phyloP scores from a whole-genome alignment of 2,329 filamentous ascomycete genomes.

The Alternaria burnsii region DNA sequence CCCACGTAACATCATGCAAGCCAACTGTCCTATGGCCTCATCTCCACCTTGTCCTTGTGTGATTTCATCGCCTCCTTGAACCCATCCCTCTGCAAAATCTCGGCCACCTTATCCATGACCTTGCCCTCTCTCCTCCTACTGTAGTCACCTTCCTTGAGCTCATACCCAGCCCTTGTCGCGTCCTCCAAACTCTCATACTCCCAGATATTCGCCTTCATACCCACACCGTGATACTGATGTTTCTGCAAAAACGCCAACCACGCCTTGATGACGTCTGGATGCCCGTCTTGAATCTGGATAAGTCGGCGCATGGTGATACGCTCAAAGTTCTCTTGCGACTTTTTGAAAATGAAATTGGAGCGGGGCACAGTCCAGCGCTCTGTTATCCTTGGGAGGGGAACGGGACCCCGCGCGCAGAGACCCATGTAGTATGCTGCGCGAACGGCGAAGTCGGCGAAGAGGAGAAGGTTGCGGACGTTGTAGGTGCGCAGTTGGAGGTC shows the following conservation, averaged over 20 bases:
- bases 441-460: constrained; percentile 93
- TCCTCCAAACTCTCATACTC: constrained; percentile 75
- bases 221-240: constrained; percentile 93
- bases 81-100: constrained; percentile 41
- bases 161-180: constrained; percentile 40
- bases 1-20: not conserved
- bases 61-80: constrained; percentile 47
- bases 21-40: constrained; percentile 28
- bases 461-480: constrained; percentile 86
- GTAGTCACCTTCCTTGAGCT: constrained; percentile 37
- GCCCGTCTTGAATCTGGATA: constrained; percentile 91
- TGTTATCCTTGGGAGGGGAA: constrained; percentile 83
- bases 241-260: constrained; percentile 94
- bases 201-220: constrained; percentile 99
- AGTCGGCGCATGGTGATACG: constrained; percentile 83
- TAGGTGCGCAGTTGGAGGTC: constrained; percentile 94
- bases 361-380: constrained; percentile 95
- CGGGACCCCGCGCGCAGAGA: constrained; percentile 83
- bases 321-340: constrained; percentile 97
- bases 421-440: constrained; percentile 94
- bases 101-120: constrained; percentile 47
- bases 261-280: constrained; percentile 85
- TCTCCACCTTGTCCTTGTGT: constrained; percentile 30
- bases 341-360: constrained; percentile 93
- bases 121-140: constrained; percentile 41